Evolutionary conservation across 2,329 filamentous ascomycete species (phyloP), one percentile per base, ranked within the genome.

Genomic region (Hypoxylon sp.): DNA sequence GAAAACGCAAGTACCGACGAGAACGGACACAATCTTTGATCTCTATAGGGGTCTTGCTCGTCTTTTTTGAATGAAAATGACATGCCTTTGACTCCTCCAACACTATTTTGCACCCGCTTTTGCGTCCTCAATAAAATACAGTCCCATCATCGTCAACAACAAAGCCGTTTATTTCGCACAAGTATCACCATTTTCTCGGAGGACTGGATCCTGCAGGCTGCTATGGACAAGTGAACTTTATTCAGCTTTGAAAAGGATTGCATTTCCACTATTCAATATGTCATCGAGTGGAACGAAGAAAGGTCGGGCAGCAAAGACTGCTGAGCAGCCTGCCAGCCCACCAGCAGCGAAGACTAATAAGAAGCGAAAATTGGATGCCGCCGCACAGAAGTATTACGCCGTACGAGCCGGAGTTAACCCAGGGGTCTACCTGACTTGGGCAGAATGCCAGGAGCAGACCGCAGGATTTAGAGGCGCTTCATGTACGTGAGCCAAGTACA

Each of bases 401-500:
- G 89, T 91, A 30, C 83, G 83, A 46, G 82, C 80, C 41, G 89
- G 89, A 14, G 81, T 83, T 67, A 79, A 76, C 11, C 87, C 88
- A 0, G 89, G 89, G 6, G 85, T 91, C n/a, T 91, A 90, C 76
- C 77, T 82, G 62, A 85, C 80, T 2, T 91, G 88, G 83, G 74
- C 82, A n/a, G 86, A 90, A 56, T 91, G 89, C 73, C 82, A 88
- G 76, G 79, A 82, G 63, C 87, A 90, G 75, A 90, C 85, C 38
- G 82, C 84, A 0, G 88, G 89, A 1, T 90, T 86, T 77, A 83
- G 80, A 74, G 90, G 90, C 19, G 91, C 91, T 63, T 80, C 86
- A 36, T 93, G 91, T 93, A 82, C 79, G 90, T 87, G 10, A 50
- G 34, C 30, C 64, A 71, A n/a, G 38, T 21, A 43, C 11, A 43